Evolutionary conservation across 1,139 yeast genomes (phyloP).

Genomic region (Nakaseomyces sp.): DNA sequence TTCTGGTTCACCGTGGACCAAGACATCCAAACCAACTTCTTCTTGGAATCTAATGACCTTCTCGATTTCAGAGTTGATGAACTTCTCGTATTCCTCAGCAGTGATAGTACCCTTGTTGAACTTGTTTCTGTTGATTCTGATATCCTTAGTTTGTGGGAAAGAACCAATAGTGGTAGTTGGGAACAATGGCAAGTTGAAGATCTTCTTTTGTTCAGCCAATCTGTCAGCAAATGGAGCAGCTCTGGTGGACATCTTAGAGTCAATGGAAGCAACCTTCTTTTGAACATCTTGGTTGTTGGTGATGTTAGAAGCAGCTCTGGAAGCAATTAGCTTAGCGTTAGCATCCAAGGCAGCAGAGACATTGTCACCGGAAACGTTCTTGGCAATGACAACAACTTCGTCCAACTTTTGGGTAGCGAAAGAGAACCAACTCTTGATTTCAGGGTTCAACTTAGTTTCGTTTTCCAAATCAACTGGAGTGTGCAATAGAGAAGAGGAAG

Average conservation of each 20-base stretch:
- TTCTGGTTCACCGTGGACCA: slow-evolving; percentile 99
- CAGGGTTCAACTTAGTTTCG: slow-evolving; percentile 84
- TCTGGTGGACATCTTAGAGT: slow-evolving; percentile 77
- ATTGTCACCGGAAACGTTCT: slow-evolving; percentile 75
- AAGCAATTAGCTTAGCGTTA: slow-evolving; percentile 76
- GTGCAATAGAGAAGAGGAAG: slow-evolving; percentile 95
- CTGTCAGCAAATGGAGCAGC: slow-evolving; percentile 77
- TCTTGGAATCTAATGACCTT: slow-evolving; percentile 97
- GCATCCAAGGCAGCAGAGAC: slow-evolving; percentile 63
- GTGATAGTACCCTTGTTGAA: slow-evolving; percentile 92
- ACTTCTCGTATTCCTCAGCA: slow-evolving; percentile 88
- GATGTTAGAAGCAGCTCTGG: slow-evolving; percentile 79
- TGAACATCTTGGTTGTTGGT: slow-evolving; percentile 89
- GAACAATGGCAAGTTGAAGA: slow-evolving; percentile 93
- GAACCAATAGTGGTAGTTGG: slow-evolving; percentile 99
- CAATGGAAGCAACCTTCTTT: slow-evolving; percentile 74
- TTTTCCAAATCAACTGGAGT: slow-evolving; percentile 93
- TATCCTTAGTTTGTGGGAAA: slow-evolving; percentile 99
- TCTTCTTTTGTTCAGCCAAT: slow-evolving; percentile 75
- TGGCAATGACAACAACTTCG: slow-evolving; percentile 88
- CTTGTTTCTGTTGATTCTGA: slow-evolving; percentile 97
- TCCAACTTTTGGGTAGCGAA: slow-evolving; percentile 92
- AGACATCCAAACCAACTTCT: slow-evolving; percentile 93
- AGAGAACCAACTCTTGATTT: slow-evolving; percentile 95
- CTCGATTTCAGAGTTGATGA: slow-evolving; percentile 94